phyloP scores from a whole-genome alignment of 805 yeast genomes.

The Pichia gijzeniarum region DNA sequence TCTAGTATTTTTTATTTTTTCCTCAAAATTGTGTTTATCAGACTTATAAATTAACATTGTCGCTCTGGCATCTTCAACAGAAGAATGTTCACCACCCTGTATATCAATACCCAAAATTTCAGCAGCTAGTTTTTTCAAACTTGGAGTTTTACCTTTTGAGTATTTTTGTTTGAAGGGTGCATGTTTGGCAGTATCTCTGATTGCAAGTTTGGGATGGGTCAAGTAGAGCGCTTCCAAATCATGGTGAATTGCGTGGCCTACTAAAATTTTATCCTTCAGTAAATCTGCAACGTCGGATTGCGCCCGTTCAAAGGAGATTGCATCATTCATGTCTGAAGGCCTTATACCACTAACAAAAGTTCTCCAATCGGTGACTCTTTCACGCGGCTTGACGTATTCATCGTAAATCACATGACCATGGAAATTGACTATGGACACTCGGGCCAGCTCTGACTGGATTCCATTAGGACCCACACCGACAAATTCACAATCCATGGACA shows the following conservation, averaged over 20 bases:
- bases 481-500: conserved; percentile 91
- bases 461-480: conserved; percentile 86
- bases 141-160: conserved; percentile 65
- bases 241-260: conserved; percentile 82
- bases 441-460: conserved; percentile 61
- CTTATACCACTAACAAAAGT: conserved; percentile 88
- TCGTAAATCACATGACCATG: conserved; percentile 71
- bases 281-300: conserved; percentile 50
- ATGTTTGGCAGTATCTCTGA: conserved; percentile 71
- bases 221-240: conserved; percentile 65
- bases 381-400: conserved; percentile 67
- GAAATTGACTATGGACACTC: conserved; percentile 83
- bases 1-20: conserved; percentile 6
- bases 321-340: conserved; percentile 61
- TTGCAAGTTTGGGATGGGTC: conserved; percentile 56
- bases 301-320: conserved; percentile 61
- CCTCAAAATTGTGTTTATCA: conserved; percentile 58
- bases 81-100: conserved; percentile 73
- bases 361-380: conserved; percentile 81
- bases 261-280: conserved; percentile 50
- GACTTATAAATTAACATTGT: conserved; percentile 74
- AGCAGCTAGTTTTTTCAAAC: conserved; percentile 57
- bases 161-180: conserved; percentile 49
- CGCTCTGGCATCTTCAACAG: conserved; percentile 86
- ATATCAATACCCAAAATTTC: conserved; percentile 54